Evolutionary conservation across 2,329 filamentous ascomycete species (phyloP).

Genomic region (Phialophora tarda): DNA sequence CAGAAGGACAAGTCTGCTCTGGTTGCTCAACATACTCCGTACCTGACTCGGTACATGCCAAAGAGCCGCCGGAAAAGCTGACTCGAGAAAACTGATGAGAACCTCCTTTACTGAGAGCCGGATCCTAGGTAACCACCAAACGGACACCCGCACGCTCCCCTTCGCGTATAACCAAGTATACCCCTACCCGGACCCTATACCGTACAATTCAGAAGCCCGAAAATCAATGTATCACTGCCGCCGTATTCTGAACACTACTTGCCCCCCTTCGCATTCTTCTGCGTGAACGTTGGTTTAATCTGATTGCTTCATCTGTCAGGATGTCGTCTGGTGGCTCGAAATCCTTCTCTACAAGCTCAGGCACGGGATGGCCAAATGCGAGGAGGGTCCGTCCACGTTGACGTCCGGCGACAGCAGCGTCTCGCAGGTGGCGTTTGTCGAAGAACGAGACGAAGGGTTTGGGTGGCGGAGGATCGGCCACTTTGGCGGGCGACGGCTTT

Average conservation of each 20-base stretch:
- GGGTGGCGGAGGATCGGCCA: slow-evolving; percentile 44
- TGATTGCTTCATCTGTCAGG: slow-evolving; percentile 51
- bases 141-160: not conserved
- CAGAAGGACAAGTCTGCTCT: not conserved
- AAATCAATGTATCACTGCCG: not conserved
- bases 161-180: not conserved
- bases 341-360: slow-evolving; percentile 71
- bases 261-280: slow-evolving; percentile 33
- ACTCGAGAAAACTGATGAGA: not conserved
- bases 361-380: slow-evolving; percentile 82
- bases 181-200: slow-evolving; percentile 12
- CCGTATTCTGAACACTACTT: slow-evolving; percentile 19
- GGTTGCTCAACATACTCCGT: not conserved
- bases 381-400: slow-evolving; percentile 72
- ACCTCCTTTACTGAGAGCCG: not conserved
- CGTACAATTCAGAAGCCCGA: slow-evolving; percentile 8
- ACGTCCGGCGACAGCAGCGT: slow-evolving; percentile 74
- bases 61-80: not conserved
- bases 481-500: slow-evolving; percentile 17
- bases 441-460: slow-evolving; percentile 88
- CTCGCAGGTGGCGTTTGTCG: slow-evolving; percentile 76
- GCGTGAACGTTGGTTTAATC: slow-evolving; percentile 46
- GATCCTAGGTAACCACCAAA: not conserved
- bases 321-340: slow-evolving; percentile 75
- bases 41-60: not conserved